phyloP scores from a whole-genome alignment of 2,329 filamentous ascomycete genomes.

The Tolypocladium endophyticum region DNA sequence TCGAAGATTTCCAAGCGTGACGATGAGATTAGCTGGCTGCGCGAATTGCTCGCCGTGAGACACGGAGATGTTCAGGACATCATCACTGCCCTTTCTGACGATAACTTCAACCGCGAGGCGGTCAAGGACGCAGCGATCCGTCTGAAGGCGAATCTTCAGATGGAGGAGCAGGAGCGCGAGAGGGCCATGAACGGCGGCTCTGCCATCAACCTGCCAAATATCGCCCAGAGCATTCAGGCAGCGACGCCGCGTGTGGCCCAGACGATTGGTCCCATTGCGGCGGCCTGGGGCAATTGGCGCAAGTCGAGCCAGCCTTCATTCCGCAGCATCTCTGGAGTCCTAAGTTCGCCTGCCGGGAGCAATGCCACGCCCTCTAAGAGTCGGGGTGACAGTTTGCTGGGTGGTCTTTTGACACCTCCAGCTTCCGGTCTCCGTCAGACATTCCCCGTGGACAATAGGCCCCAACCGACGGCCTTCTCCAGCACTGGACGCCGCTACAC shows the following conservation, averaged over 20 bases:
- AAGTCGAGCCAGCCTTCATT: slow-evolving; percentile 49
- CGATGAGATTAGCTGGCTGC: slow-evolving; percentile 88
- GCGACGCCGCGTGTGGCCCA: slow-evolving; percentile 76
- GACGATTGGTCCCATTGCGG: slow-evolving; percentile 64
- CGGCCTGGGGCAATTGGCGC: slow-evolving; percentile 95
- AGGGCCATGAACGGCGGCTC: slow-evolving; percentile 64
- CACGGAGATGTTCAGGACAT: slow-evolving; percentile 90
- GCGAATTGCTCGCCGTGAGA: slow-evolving; percentile 83
- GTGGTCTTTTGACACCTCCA: slow-evolving; percentile 83
- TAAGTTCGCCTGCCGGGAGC: slow-evolving; percentile 31
- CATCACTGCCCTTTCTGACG: slow-evolving; percentile 65
- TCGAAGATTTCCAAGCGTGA: slow-evolving; percentile 83
- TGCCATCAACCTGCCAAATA: slow-evolving; percentile 58
- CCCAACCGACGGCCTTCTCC: slow-evolving; percentile 50
- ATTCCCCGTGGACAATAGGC: slow-evolving; percentile 29
- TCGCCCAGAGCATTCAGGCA: slow-evolving; percentile 68
- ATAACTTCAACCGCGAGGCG: slow-evolving; percentile 64
- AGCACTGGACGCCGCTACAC: slow-evolving; percentile 49
- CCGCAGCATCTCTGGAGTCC: slow-evolving; percentile 34
- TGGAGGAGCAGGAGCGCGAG: slow-evolving; percentile 95
- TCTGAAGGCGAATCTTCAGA: slow-evolving; percentile 86
- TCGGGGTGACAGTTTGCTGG: slow-evolving; percentile 51
- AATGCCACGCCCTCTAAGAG: slow-evolving; percentile 52
- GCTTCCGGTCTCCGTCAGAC: slow-evolving; percentile 60
- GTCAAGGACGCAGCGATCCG: slow-evolving; percentile 89